These are phyloP conservation scores for Hyaloscypha variabilis DNA, from an alignment of 495 filamentous ascomycete genomes.

Conservation along the genomic window DNA sequence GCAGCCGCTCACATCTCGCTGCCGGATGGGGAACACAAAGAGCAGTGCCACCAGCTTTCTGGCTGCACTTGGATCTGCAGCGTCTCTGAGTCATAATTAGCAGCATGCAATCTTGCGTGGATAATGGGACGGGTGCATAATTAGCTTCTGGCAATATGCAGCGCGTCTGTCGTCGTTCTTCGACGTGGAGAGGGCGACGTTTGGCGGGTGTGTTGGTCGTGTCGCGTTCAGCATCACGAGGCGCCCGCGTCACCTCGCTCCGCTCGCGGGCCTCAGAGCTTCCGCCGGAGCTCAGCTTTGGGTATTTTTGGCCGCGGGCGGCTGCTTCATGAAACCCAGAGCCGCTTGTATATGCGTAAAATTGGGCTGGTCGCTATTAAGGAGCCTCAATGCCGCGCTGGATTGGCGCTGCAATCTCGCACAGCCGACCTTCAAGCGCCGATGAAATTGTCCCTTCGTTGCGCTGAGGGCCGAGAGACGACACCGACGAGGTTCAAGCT, in stretches of 20 bases:
- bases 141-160: slow-evolving; percentile 23
- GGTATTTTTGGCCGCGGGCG: slow-evolving; percentile 24
- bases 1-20: slow-evolving; percentile 21
- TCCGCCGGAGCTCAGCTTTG: neutral
- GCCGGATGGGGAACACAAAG: slow-evolving; percentile 8
- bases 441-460: slow-evolving; percentile 12
- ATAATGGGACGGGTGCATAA: slow-evolving; percentile 7
- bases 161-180: slow-evolving; percentile 18
- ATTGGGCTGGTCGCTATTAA: neutral
- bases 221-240: slow-evolving; percentile 17
- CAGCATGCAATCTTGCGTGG: slow-evolving; percentile 9
- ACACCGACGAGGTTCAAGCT: slow-evolving; percentile 9
- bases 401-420: slow-evolving; percentile 27
- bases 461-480: neutral
- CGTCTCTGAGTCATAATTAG: slow-evolving; percentile 31
- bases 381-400: slow-evolving; percentile 23
- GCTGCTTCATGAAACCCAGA: slow-evolving; percentile 29
- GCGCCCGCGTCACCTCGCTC: slow-evolving; percentile 29
- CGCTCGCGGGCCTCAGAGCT: neutral
- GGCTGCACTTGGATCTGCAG: neutral
- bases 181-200: neutral
- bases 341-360: slow-evolving; percentile 16
- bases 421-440: slow-evolving; percentile 33
- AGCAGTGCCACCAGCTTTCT: neutral
- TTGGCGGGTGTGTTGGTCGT: neutral